Conservation (phyloP, 2,329 filamentous ascomycete species). For the Dothiorella sarmentorum region DNA sequence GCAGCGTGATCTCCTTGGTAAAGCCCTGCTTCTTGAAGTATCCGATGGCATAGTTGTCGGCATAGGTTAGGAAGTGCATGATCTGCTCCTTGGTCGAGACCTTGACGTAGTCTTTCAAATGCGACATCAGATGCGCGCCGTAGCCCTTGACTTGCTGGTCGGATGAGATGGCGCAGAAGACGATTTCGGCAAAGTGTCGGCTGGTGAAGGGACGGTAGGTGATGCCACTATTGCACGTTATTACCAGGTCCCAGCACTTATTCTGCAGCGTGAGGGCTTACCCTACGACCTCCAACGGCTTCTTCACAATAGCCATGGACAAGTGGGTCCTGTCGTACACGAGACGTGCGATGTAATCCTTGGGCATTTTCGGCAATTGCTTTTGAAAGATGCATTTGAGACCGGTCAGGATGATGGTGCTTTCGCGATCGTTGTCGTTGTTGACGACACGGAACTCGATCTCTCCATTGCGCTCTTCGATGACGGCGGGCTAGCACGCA, state of each 20-base stretch:
- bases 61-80: constrained; percentile 98
- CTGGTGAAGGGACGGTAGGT: constrained; percentile 93
- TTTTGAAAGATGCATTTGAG: constrained; percentile 98
- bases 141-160: constrained; percentile 99
- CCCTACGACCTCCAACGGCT: constrained; percentile 86
- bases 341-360: constrained; percentile 95
- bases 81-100: constrained; percentile 75
- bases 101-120: constrained; percentile 97
- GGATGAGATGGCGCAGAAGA: constrained; percentile 95
- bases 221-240: constrained; percentile 65
- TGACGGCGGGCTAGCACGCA: constrained; percentile 66
- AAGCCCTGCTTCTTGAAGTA: constrained; percentile 99
- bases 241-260: not conserved
- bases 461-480: constrained; percentile 89
- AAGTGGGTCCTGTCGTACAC: constrained; percentile 97
- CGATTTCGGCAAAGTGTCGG: constrained; percentile 93
- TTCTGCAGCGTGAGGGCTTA: constrained; percentile 31
- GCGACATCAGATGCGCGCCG: constrained; percentile 95
- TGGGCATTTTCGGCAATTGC: constrained; percentile 97
- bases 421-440: constrained; percentile 85
- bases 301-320: constrained; percentile 96
- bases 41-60: constrained; percentile 97
- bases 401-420: constrained; percentile 89
- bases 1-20: constrained; percentile 94
- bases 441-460: constrained; percentile 98